Evolutionary conservation across 2,329 filamentous ascomycete genomes (phyloP), one percentile per base, ranked within the genome.

Genomic region (Sporothrix pallida): DNA sequence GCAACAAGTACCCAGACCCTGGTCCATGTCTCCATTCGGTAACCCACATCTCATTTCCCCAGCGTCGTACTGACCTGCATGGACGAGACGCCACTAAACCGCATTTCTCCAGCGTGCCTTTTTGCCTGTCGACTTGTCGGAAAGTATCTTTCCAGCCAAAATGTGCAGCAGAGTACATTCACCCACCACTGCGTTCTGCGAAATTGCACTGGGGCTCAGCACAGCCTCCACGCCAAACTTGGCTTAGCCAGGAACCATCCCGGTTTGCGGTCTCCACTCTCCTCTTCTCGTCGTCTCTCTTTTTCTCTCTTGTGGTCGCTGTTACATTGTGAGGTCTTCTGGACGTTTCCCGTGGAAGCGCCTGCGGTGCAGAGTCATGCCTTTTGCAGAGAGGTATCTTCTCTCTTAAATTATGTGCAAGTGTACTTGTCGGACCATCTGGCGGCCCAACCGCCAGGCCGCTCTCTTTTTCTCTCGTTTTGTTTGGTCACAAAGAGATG

Each of bases 41-140:
- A 71, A 60, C 42, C 52, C 56, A 60, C 69, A 71, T 62, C 60
- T 72, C 70, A 72, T 72, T 72, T 72, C 67, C 70, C 70, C 48
- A 63, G 56, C 56, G 70, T 72, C 56, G 70, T 52, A 63, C 26
- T 54, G 44, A 54, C 46, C 23, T 54, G 46, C 65, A 44, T n/a
- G 17, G 26, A 54, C n/a, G 44, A 71, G 70, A 50, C 58, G 58
- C 9, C 46, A 52, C 60, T 72, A 72, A 56, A 23, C 60, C 46
- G 48, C 26, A 52, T 54, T 37, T 67, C 31, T 26, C 58, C 44
- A 15, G 67, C 50, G 8, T 2, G n/a, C 9, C 10, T n/a, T 20
- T 44, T 23, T 46, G 63, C 50, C 46, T n/a, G 17, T 31, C 26
- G 15, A n/a, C 4, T 37, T 37, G 31, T 37, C 2, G 5, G 7